Evolutionary conservation across 176 grass and related monocot genomes (phyloP).

Genomic region (Paspalum notatum): DNA sequence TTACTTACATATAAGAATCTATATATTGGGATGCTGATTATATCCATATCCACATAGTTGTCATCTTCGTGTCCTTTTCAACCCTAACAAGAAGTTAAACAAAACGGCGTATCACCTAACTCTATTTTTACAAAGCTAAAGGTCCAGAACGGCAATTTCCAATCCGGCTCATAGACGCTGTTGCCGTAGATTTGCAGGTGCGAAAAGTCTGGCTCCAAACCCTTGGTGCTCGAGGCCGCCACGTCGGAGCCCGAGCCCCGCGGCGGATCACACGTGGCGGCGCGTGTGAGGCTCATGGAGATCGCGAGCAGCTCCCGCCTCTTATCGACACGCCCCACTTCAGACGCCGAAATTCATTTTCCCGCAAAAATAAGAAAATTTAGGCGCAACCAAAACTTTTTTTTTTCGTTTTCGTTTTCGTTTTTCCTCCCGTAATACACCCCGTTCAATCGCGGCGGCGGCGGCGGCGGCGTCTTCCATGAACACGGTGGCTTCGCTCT

Average conservation of each 20-base stretch:
- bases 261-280: slow-evolving; percentile 55
- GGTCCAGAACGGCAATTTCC: neutral
- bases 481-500: slow-evolving; percentile 70
- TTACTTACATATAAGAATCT: no score
- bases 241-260: slow-evolving; percentile 29
- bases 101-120: neutral
- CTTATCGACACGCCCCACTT: slow-evolving; percentile 61
- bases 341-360: slow-evolving; percentile 40
- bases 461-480: slow-evolving; percentile 48
- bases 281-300: slow-evolving; percentile 62
- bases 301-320: slow-evolving; percentile 65
- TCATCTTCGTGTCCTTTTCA: no score
- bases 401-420: slow-evolving; percentile 22
- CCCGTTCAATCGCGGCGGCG: slow-evolving; percentile 20
- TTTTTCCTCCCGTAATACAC: slow-evolving; percentile 9
- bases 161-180: fast-evolving
- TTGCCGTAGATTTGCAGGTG: neutral
- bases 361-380: neutral
- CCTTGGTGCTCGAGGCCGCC: slow-evolving; percentile 47
- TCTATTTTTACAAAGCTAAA: neutral
- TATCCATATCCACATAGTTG: no score
- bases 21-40: no score
- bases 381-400: slow-evolving; percentile 12
- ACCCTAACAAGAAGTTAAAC: neutral
- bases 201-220: slow-evolving; percentile 26